Evolutionary conservation across 2,329 filamentous ascomycete species (phyloP).

Genomic region (Fusarium humuli): DNA sequence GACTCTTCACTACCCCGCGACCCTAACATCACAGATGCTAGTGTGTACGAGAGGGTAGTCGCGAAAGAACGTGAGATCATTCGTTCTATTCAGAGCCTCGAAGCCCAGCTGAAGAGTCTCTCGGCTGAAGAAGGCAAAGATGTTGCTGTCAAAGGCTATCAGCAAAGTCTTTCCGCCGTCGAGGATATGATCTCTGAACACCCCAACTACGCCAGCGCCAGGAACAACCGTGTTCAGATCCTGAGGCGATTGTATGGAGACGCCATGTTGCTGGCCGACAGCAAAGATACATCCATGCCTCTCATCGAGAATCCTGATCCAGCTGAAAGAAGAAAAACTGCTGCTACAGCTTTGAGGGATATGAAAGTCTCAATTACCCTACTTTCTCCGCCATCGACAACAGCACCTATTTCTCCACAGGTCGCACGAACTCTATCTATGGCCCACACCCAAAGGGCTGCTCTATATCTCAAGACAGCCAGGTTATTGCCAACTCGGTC

Average conservation of each 20-base stretch:
- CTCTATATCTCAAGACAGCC: slow-evolving; percentile 70
- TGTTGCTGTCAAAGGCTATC: slow-evolving; percentile 58
- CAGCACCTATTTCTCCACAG: slow-evolving; percentile 69
- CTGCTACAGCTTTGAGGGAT: slow-evolving; percentile 61
- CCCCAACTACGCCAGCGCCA: slow-evolving; percentile 76
- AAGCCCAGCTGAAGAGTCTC: slow-evolving; percentile 62
- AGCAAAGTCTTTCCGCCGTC: slow-evolving; percentile 61
- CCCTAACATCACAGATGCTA: slow-evolving; percentile 64
- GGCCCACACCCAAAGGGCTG: slow-evolving; percentile 78
- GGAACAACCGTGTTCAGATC: slow-evolving; percentile 80
- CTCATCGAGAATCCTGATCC: slow-evolving; percentile 55
- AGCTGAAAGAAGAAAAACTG: slow-evolving; percentile 55
- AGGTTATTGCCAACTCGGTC: slow-evolving; percentile 58
- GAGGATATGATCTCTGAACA: slow-evolving; percentile 66
- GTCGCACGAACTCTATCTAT: slow-evolving; percentile 74
- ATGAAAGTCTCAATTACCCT: slow-evolving; percentile 69
- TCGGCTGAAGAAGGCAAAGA: slow-evolving; percentile 53
- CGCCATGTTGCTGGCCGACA: slow-evolving; percentile 61
- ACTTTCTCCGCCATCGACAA: slow-evolving; percentile 64
- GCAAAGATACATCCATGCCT: slow-evolving; percentile 53
- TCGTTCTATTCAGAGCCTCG: slow-evolving; percentile 64
- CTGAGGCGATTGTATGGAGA: slow-evolving; percentile 72
- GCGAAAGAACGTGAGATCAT: slow-evolving; percentile 66
- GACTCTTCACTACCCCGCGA: slow-evolving; percentile 67
- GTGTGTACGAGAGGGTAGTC: slow-evolving; percentile 63